These are phyloP conservation scores for Radiomyces spectabilis DNA, from an alignment of 192 early-diverging fungal genomes.

Conservation along the genomic window DNA sequence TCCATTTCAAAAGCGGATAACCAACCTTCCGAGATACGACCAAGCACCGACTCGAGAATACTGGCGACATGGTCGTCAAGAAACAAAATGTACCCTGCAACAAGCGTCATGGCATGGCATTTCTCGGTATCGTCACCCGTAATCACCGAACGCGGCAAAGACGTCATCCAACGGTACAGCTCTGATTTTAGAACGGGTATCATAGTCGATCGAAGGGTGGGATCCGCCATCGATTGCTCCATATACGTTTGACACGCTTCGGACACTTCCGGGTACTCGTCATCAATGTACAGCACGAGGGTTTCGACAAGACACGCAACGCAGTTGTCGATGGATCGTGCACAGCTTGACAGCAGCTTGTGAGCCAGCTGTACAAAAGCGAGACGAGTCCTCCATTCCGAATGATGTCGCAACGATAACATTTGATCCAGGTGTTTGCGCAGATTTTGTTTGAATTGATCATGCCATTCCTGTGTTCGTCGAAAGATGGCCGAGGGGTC, in stretches of 20 bases:
- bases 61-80: conserved; percentile 18
- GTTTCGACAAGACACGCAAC: conserved; percentile 21
- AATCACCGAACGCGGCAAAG: conserved; percentile 26
- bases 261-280: conserved; percentile 25
- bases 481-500: conserved; percentile 2
- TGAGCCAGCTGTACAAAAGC: conserved; percentile 29
- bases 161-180: conserved; percentile 19
- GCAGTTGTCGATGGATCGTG: conserved; percentile 25
- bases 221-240: neutral
- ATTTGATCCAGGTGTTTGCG: conserved; percentile 13
- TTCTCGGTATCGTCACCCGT: conserved; percentile 26
- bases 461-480: conserved; percentile 24
- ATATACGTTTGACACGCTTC: conserved; percentile 7
- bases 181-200: conserved; percentile 30
- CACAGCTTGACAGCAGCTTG: conserved; percentile 17
- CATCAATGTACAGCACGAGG: conserved; percentile 29
- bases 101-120: conserved; percentile 17
- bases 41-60: conserved; percentile 18
- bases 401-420: conserved; percentile 24
- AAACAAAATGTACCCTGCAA: conserved; percentile 24
- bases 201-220: conserved; percentile 7
- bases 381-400: conserved; percentile 23
- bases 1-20: conserved; percentile 31
- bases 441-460: conserved; percentile 15
- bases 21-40: conserved; percentile 26